phyloP scores from a whole-genome alignment of 139 green algal species.

The Eudorina sp. region DNA sequence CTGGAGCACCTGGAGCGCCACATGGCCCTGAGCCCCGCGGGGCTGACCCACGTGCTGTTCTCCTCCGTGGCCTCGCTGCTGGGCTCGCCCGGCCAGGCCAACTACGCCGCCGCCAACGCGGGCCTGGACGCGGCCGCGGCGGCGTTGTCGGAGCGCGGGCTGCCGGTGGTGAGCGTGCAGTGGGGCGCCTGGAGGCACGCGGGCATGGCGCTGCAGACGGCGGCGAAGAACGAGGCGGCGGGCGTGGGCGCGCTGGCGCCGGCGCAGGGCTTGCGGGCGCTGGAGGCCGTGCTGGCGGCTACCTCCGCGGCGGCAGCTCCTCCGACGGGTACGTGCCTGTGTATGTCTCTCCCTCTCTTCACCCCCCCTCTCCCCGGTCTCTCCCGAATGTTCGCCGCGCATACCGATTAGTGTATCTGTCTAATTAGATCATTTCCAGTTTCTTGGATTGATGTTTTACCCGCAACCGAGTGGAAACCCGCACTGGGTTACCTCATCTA shows the following conservation, averaged over 20 bases:
- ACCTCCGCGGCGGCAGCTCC: not conserved
- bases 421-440: no score
- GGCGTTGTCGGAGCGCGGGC: not conserved
- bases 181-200: conserved; percentile 81
- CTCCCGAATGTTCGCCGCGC: no score
- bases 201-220: conserved; percentile 70
- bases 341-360: no score
- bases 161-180: conserved; percentile 68
- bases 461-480: no score
- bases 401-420: no score
- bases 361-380: no score
- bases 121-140: conserved; percentile 36
- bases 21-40: not conserved
- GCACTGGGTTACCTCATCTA: no score
- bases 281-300: conserved; percentile 58
- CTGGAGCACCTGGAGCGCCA: conserved; percentile 4
- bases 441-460: no score
- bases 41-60: conserved; percentile 77
- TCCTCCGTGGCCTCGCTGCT: conserved; percentile 86
- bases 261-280: conserved; percentile 60
- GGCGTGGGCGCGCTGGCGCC: conserved; percentile 72
- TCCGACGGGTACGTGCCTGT: not conserved
- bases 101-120: conserved; percentile 86
- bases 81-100: conserved; percentile 85
- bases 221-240: conserved; percentile 66